Evolutionary conservation across 352 stramenopile genomes (phyloP), one percentile per base, ranked within the genome.

Genomic region (Pythium brachiatum): DNA sequence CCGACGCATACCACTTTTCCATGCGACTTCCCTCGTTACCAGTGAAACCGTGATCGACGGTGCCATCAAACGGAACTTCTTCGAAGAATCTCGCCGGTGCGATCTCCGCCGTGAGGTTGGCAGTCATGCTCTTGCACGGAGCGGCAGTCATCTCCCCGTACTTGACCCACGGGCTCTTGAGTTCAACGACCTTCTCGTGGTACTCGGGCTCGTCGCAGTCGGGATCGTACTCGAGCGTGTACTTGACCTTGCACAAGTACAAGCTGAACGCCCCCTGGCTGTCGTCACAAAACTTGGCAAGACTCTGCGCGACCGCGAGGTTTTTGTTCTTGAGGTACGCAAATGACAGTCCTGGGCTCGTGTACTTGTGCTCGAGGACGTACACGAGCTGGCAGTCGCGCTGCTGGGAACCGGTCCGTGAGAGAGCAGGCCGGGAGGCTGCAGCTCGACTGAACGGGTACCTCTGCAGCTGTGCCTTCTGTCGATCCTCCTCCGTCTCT

Each of bases 251-350:
- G 52, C 51, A 55, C n/a, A 70, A 25, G 18, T 39, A 70, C 16
- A 66, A 44, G 12, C 15, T 44, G 15, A 60, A 57, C 16, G 39
- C 38, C 4, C 52, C 57, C 2, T 39, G 7, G n/a, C 2, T 59
- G 5, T 53, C 53, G 0, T 57, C 53, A 53, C 64, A 70, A 16
- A 66, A 63, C 52, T 57, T 66, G 48, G 57, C 57, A 0, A 70
- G 41, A 31, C 16, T 32, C 26, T 65, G 43, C 0, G 64, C 53
- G 7, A 70, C 39, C 1, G 47, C 15, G 8, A 46, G 57, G 13
- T 70, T 57, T 18, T 62, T 57, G 57, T 60, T 60, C 57, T 70
- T 70, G 52, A 70, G 51, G 31, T 70, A 60, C 15, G 25, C 23
- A n/a, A 65, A 70, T 21, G 38, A 60, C 11, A 70, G 34, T 11